phyloP scores from a whole-genome alignment of 495 filamentous ascomycete species.

The Terfezia claveryi region DNA sequence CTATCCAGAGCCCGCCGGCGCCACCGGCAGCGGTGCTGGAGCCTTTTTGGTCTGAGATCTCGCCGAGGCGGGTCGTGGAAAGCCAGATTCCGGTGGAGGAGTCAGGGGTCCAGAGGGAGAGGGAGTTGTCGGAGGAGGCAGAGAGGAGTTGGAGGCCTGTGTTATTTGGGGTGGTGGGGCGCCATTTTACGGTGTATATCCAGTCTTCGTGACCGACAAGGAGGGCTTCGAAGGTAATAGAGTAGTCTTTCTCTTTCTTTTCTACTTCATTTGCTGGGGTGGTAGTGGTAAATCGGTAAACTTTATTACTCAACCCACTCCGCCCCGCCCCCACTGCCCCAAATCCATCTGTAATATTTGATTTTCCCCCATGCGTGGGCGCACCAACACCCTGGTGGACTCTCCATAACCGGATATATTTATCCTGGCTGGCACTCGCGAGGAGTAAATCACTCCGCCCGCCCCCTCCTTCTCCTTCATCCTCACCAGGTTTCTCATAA shows the following conservation, averaged over 20 bases:
- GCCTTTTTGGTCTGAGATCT: constrained; percentile 82
- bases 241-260: constrained; percentile 28
- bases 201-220: constrained; percentile 94
- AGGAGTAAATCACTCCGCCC: constrained; percentile 45
- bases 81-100: constrained; percentile 70
- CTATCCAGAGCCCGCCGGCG: constrained; percentile 88
- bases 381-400: constrained; percentile 45
- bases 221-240: constrained; percentile 81
- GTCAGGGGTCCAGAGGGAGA: constrained; percentile 82
- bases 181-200: constrained; percentile 78
- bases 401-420: constrained; percentile 88
- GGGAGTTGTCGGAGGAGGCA: constrained; percentile 82
- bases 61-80: constrained; percentile 60
- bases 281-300: constrained; percentile 18
- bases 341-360: background rate
- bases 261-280: constrained; percentile 21
- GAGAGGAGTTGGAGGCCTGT: constrained; percentile 50
- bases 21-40: constrained; percentile 89
- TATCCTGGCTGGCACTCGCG: constrained; percentile 90
- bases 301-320: constrained; percentile 21
- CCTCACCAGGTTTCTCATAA: constrained; percentile 30
- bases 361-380: constrained; percentile 19
- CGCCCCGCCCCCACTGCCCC: constrained; percentile 22
- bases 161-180: constrained; percentile 20
- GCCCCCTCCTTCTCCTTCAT: background rate